Evolutionary conservation across 2,329 filamentous ascomycete species (phyloP), one percentile per base, ranked within the genome.

Genomic region (Penicillium verrucosum): DNA sequence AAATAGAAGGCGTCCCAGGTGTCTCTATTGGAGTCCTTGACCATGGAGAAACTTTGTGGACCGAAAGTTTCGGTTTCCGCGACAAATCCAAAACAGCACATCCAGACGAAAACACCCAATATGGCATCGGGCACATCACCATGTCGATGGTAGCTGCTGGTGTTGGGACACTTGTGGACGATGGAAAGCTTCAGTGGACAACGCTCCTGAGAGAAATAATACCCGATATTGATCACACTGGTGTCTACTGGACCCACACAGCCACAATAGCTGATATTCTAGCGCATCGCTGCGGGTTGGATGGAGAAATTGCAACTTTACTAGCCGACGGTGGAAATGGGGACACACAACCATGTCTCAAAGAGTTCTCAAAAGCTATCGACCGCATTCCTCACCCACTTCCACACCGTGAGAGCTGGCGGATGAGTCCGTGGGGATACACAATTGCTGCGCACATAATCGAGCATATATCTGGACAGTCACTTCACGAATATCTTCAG

Each of bases 131-230:
- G 18, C 29, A 42, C 5, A 23, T 56, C 23, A 56, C 47, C 2
- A 56, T 45, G 29, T n/a, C 42, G 18, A 38, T 51, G 37, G 42
- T 46, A 12, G 47, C 54, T n/a, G 42, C 40, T 16, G 54, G 40
- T 21, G 34, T 56, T 48, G 54, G 47, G 2, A 46, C 37, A 21
- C 27, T 56, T 8, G 41, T 56, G 14, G 47, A 56, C 1, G 40
- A 41, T 23, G 41, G 41, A 21, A 56, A 51, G 16, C 12, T 56
- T n/a, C 18, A 32, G 14, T 56, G 54, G 54, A 51, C 41, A 16
- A 51, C 47, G 2, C 25, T 25, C 8, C 14, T 56, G 34, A 29
- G 8, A 5, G 18, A 29, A 7, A 51, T 51, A 10, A 14, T 56
- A 10, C 54, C 47, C 1, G 47, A 41, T 6, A 27, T 56, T 12